Percentiles rank a stretch among this genome's conserved stretches.
Evolutionary conservation across 2,329 filamentous ascomycete genomes (phyloP).

Genomic region (Podosphaera fusca): DNA sequence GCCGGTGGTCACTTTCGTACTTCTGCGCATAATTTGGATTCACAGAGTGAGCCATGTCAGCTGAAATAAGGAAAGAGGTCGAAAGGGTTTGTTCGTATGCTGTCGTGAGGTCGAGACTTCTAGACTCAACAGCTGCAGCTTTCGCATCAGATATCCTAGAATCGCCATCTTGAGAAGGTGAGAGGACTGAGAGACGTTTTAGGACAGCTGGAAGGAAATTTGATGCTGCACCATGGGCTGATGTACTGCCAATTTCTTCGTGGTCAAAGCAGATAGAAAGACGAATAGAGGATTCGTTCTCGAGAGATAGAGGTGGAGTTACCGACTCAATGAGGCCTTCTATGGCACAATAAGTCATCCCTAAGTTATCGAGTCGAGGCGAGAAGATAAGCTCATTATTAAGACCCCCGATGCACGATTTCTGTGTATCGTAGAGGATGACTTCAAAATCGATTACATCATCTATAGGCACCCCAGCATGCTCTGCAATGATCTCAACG

Average conservation of each 20-base stretch:
- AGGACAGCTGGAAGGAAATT: conserved; percentile 76
- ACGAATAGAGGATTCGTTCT: conserved; percentile 60
- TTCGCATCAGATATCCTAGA: conserved; percentile 44
- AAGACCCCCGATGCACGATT: conserved; percentile 68
- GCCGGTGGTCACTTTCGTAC: conserved; percentile 76
- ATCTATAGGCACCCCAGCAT: conserved; percentile 45
- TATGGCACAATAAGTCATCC: conserved; percentile 87
- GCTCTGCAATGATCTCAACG: conserved; percentile 60
- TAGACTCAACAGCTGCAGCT: conserved; percentile 20
- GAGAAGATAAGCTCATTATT: conserved; percentile 93
- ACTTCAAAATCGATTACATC: conserved; percentile 86
- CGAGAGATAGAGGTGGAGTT: conserved; percentile 35
- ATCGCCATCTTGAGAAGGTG: conserved; percentile 25
- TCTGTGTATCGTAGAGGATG: conserved; percentile 90
- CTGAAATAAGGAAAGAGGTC: conserved; percentile 80
- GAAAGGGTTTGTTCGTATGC: conserved; percentile 85
- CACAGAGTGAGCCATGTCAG: conserved; percentile 92
- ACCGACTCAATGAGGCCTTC: conserved; percentile 68
- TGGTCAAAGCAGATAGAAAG: conserved; percentile 93
- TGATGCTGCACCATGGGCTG: conserved; percentile 81
- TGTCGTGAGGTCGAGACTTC: conserved; percentile 42
- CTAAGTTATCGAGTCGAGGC: conserved; percentile 81
- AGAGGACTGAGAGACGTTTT: conserved; percentile 62
- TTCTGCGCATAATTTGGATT: conserved; percentile 88
- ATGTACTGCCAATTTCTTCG: conserved; percentile 85